Evolutionary conservation across 169 alveolate species (phyloP).

Genomic region (Cyclospora cayetanensis): DNA sequence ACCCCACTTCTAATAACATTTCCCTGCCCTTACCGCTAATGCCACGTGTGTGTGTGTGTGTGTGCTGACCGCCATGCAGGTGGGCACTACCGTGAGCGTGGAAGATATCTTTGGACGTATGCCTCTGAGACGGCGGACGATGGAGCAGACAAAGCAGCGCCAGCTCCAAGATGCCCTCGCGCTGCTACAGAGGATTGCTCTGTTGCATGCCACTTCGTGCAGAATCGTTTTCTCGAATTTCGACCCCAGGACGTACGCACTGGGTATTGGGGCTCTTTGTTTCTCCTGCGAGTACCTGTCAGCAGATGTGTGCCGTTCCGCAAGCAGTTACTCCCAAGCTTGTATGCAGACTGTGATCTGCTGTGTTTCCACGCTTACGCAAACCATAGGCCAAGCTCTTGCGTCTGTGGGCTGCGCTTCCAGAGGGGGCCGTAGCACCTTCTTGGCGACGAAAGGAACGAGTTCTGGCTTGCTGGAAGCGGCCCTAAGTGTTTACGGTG

Average conservation of each 20-base stretch:
- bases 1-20: no score
- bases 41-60: background rate
- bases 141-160: constrained; percentile 72
- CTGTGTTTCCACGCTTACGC: background rate
- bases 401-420: no score
- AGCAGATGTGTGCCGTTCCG: background rate
- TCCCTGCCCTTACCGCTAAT: no score
- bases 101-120: constrained; percentile 70
- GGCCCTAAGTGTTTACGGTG: constrained; percentile 47
- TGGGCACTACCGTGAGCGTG: constrained; percentile 75
- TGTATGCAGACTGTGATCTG: background rate
- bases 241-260: background rate
- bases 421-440: constrained; percentile 37
- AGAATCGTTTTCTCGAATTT: constrained; percentile 30
- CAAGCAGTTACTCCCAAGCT: no score
- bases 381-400: background rate
- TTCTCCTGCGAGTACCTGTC: background rate
- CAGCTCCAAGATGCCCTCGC: constrained; percentile 73
- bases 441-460: constrained; percentile 30
- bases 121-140: constrained; percentile 74
- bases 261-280: background rate
- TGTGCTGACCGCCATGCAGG: background rate
- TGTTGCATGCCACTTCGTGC: constrained; percentile 66
- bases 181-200: constrained; percentile 75
- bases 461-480: constrained; percentile 32